Conservation (phyloP, 2,329 filamentous ascomycete species). For the Chaetomium strumarium region DNA sequence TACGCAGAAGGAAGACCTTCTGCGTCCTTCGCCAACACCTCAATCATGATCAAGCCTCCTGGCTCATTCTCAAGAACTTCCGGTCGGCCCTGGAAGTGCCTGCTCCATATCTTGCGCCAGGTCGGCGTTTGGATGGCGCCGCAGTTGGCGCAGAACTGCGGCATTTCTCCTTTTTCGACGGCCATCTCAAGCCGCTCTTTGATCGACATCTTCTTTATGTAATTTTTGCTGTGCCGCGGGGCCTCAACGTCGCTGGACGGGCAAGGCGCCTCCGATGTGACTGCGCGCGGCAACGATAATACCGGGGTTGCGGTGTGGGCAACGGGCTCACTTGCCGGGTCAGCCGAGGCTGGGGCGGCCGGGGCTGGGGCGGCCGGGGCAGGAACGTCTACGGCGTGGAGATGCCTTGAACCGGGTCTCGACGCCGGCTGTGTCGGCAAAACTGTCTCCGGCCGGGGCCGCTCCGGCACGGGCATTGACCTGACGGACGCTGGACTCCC, state of each 20-base stretch:
- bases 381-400: conserved; percentile 1
- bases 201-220: conserved; percentile 56
- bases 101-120: conserved; percentile 90
- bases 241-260: conserved; percentile 41
- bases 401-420: conserved; percentile 12
- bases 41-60: conserved; percentile 68
- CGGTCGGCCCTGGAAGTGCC: conserved; percentile 64
- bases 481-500: not conserved
- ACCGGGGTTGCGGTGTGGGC: conserved; percentile 30
- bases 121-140: conserved; percentile 94
- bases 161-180: conserved; percentile 75
- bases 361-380: conserved; percentile 31
- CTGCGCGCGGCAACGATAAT: conserved; percentile 25
- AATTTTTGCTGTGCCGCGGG: conserved; percentile 56
- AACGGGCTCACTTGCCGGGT: conserved; percentile 45
- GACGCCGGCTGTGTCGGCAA: conserved; percentile 11
- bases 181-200: conserved; percentile 54
- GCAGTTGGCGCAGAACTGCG: conserved; percentile 85
- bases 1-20: conserved; percentile 60
- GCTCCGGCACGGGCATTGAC: conserved; percentile 14
- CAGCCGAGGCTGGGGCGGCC: conserved; percentile 29
- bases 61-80: conserved; percentile 65
- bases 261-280: conserved; percentile 28
- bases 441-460: conserved; percentile 11
- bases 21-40: conserved; percentile 57